Evolutionary conservation across 306 rosid genomes (phyloP).

Genomic region (Trifolium subterraneum): DNA sequence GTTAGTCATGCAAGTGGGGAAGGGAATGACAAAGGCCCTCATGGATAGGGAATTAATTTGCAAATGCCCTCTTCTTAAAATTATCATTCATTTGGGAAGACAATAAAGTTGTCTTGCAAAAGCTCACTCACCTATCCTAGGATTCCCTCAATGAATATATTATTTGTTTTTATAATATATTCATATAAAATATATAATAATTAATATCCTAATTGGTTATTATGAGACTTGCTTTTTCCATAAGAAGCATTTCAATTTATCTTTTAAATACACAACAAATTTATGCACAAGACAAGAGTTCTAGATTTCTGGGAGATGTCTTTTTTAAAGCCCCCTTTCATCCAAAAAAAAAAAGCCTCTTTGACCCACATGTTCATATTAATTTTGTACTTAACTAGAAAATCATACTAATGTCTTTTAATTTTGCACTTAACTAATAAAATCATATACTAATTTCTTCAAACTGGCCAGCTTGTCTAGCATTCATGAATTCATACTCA

Average conservation of each 20-base stretch:
- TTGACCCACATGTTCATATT: slow-evolving; percentile 26
- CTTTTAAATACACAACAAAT: slow-evolving; percentile 38
- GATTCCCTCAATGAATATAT: slow-evolving; percentile 49
- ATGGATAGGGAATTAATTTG: slow-evolving; percentile 32
- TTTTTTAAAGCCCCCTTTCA: background rate
- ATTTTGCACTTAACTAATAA: slow-evolving; percentile 17
- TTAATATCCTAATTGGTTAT: slow-evolving; percentile 10
- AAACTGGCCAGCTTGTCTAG: slow-evolving; percentile 16
- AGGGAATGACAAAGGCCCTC: slow-evolving; percentile 16
- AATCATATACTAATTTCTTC: background rate
- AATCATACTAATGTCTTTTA: background rate
- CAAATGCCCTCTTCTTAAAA: slow-evolving; percentile 25
- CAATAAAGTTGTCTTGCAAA: slow-evolving; percentile 43
- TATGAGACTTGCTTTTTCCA: slow-evolving; percentile 22
- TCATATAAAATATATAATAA: too few relatives aligned
- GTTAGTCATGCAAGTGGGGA: slow-evolving; percentile 36
- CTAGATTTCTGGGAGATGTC: slow-evolving; percentile 44
- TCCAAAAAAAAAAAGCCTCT: background rate
- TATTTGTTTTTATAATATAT: slow-evolving; percentile 38
- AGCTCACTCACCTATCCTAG: slow-evolving; percentile 51
- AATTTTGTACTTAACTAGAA: slow-evolving; percentile 16
- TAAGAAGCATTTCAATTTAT: background rate
- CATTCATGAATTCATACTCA: slow-evolving; percentile 30
- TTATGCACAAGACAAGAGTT: slow-evolving; percentile 34
- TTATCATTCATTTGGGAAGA: slow-evolving; percentile 44